phyloP scores from a whole-genome alignment of 208 protist genomes.

The Leishmania guyanensis region DNA sequence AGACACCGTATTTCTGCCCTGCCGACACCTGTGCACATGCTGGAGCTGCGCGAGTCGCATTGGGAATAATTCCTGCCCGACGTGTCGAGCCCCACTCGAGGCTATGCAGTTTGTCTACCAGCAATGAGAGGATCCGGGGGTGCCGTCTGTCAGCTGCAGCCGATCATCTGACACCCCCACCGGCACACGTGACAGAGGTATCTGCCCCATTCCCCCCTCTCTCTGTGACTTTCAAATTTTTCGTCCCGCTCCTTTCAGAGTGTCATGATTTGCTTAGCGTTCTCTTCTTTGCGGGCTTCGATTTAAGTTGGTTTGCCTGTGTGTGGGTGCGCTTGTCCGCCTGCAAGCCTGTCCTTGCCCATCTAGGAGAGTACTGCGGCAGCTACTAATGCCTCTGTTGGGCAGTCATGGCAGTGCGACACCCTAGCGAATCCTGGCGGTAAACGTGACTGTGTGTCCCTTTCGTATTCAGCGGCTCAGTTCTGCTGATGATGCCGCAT shows the following conservation, averaged over 20 bases:
- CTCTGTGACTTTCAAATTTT: background rate
- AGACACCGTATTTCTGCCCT: constrained; percentile 75
- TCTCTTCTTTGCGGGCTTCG: background rate
- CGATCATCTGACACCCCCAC: too few species aligned
- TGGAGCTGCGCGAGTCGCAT: constrained; percentile 60
- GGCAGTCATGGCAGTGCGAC: background rate
- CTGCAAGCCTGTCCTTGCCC: constrained; percentile 6
- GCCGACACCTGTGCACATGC: constrained; percentile 70
- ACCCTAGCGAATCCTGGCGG: background rate
- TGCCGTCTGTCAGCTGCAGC: background rate
- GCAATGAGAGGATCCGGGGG: constrained; percentile 13
- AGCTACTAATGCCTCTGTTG: background rate
- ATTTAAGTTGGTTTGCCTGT: background rate
- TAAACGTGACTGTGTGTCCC: background rate
- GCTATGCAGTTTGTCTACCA: constrained; percentile 65
- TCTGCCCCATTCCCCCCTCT: background rate
- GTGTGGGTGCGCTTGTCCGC: constrained; percentile 7
- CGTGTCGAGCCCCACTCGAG: constrained; percentile 44
- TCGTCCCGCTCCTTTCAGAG: background rate
- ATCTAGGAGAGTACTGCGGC: background rate
- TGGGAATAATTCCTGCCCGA: constrained; percentile 37
- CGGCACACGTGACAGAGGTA: background rate
- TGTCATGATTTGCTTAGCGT: background rate
- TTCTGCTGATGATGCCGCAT: background rate
- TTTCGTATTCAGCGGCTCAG: background rate